Conservation (phyloP, 768 basidiomycete species). For the Termitomyces bulborhizus region DNA sequence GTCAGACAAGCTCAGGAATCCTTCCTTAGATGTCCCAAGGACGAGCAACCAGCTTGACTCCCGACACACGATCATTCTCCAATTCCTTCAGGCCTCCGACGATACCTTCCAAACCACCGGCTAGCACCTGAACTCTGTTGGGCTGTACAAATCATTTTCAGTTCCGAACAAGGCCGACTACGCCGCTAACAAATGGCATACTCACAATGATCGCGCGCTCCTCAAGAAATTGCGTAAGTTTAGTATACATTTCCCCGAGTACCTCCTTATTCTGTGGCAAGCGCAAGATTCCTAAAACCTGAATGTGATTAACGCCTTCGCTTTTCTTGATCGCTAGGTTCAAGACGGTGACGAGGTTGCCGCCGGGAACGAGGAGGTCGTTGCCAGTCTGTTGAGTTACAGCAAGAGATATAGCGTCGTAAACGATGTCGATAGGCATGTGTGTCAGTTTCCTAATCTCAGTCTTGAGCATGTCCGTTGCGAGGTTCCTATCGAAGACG, state of each 20-base stretch:
- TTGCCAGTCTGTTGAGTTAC: constrained; percentile 19
- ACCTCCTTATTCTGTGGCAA: constrained; percentile 13
- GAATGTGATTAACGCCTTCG: constrained; percentile 16
- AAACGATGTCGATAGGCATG: constrained; percentile 17
- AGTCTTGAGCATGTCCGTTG: constrained; percentile 11
- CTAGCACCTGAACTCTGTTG: constrained; percentile 33
- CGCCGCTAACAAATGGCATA: neutral
- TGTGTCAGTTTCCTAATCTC: constrained; percentile 19
- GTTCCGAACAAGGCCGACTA: neutral
- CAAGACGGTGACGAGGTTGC: constrained; percentile 28
- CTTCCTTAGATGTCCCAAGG: constrained; percentile 18
- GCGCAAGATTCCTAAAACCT: constrained; percentile 17
- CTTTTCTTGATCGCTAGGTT: constrained; percentile 26
- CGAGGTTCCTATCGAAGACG: constrained; percentile 24
- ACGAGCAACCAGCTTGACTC: constrained; percentile 35
- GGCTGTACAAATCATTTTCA: constrained; percentile 24
- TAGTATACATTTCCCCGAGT: constrained; percentile 8
- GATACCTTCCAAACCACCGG: constrained; percentile 36
- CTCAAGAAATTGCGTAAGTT: constrained; percentile 18
- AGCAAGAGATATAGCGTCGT: constrained; percentile 20
- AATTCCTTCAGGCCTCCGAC: constrained; percentile 34
- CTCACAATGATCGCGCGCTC: constrained; percentile 24
- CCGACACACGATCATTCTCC: constrained; percentile 33
- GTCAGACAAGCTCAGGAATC: neutral
- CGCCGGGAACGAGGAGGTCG: constrained; percentile 26